Base-by-base conservation (phyloP, 257 asterid genomes). In the Gynochthodes officinalis region DNA sequence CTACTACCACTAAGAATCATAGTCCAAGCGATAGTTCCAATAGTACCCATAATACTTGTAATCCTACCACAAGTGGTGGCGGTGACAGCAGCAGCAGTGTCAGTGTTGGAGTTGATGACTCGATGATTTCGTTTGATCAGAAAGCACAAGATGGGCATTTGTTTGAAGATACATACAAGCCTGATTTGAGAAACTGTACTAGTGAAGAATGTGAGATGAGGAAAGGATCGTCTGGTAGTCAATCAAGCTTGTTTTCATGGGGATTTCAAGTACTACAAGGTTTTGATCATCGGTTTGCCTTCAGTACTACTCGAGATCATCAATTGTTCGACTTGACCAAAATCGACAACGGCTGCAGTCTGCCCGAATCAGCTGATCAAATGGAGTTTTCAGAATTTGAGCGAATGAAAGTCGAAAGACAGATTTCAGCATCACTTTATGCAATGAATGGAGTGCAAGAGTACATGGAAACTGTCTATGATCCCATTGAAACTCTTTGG, bases 381-480 rank as follows among this genome's bases (percentile, higher is more conserved):
- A 70, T 39, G 63, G 79, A 80, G n/a, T 59, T 88, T 21, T 63
- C 84, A 8, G 90, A 84, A 40, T 89, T 82, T 65, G 92, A 89
- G 71, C 72, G 83, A 4, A 85, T 86, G 81, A 86, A 83, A 76
- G 91, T 88, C 1, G 95, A 90, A 77, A 84, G 95, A 73, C 90
- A 86, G 82, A 86, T 90, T 61, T 88, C 96, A 28, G 96, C 96
- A 15, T 90, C 96, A 4, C 93, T 90, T 33, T 88, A 86, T 44
- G 95, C 95, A 9, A 82, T 86, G 28, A 86, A 88, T 70, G 96
- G 89, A 19, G 84, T 88, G 69, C 92, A 86, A n/a, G 91, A 88
- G 73, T 90, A 90, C 43, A 85, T 88, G 95, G 86, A 88, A 73
- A 75, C 78, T 6, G 77, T 85, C 0, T 79, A 39, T 73, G 88